These are phyloP conservation scores for Arthrinium puccinioides DNA, from an alignment of 2,329 filamentous ascomycete genomes.

Conservation along the genomic window DNA sequence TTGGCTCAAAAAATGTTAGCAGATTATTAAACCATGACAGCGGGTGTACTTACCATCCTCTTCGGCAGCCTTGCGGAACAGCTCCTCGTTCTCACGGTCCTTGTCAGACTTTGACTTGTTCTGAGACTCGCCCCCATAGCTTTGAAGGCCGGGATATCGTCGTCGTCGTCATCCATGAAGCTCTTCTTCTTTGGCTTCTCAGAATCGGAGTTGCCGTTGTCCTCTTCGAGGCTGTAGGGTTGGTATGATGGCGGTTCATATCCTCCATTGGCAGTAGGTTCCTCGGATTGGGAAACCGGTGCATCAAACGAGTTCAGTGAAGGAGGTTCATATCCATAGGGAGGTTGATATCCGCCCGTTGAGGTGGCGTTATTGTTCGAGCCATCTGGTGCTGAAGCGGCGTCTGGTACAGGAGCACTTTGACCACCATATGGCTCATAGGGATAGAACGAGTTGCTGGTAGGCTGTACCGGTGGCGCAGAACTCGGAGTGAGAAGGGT, in stretches of 20 bases:
- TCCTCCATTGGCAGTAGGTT: conserved; percentile 26
- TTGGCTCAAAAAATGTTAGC: conserved; percentile 39
- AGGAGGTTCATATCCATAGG: conserved; percentile 46
- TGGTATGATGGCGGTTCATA: conserved; percentile 56
- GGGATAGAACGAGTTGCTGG: conserved; percentile 16
- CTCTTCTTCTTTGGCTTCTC: conserved; percentile 65
- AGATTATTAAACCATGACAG: background rate
- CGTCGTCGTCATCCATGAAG: conserved; percentile 76
- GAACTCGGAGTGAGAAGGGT: conserved; percentile 10
- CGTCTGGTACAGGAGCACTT: conserved; percentile 5
- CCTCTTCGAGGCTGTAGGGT: conserved; percentile 45
- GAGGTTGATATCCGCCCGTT: conserved; percentile 32
- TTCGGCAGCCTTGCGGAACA: conserved; percentile 77
- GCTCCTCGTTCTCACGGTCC: conserved; percentile 75
- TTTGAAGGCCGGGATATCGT: conserved; percentile 49
- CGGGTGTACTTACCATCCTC: conserved; percentile 51
- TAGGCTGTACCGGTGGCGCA: conserved; percentile 9
- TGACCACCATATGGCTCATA: conserved; percentile 18
- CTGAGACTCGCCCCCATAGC: no score
- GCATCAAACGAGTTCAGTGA: conserved; percentile 25
- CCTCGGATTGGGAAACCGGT: conserved; percentile 17
- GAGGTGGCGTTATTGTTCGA: conserved; percentile 10
- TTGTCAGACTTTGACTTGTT: conserved; percentile 59
- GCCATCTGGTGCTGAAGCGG: background rate
- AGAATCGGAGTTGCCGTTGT: conserved; percentile 37